phyloP scores from a whole-genome alignment of 768 basidiomycete species.

The Amanita polypyramis region DNA sequence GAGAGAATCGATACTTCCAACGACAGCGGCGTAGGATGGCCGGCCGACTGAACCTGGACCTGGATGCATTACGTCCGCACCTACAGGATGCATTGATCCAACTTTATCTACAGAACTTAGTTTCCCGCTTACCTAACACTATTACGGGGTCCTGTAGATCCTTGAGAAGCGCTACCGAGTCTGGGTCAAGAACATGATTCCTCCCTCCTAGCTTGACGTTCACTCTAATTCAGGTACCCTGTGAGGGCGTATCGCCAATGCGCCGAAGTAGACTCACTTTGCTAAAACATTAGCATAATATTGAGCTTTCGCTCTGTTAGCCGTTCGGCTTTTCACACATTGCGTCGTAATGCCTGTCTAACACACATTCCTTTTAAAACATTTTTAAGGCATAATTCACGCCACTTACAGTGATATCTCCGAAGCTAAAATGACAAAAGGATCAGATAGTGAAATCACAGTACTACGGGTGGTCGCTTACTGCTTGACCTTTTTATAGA shows the following conservation, averaged over 20 bases:
- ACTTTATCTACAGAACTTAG: background rate
- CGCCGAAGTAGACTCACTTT: conserved; percentile 39
- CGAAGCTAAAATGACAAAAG: conserved; percentile 36
- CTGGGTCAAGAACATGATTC: conserved; percentile 60
- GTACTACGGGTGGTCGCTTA: conserved; percentile 25
- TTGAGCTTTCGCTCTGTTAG: conserved; percentile 53
- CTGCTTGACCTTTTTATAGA: conserved; percentile 75
- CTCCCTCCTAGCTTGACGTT: conserved; percentile 82
- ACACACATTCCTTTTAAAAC: too few relatives aligned
- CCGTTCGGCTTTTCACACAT: conserved; percentile 59
- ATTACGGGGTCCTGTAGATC: conserved; percentile 66
- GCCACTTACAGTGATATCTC: conserved; percentile 31
- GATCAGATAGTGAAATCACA: background rate
- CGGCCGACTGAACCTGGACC: conserved; percentile 53
- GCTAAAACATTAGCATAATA: conserved; percentile 76
- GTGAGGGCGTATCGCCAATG: background rate
- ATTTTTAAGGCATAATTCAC: too few relatives aligned
- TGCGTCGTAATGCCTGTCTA: conserved; percentile 74
- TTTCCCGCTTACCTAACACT: conserved; percentile 48
- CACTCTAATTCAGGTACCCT: conserved; percentile 31
- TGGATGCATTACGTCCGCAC: conserved; percentile 78
- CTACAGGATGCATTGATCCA: conserved; percentile 19
- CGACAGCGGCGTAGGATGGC: conserved; percentile 69
- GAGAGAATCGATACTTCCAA: conserved; percentile 63
- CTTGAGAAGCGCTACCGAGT: conserved; percentile 41